Evolutionary conservation across 805 yeast genomes (phyloP), one percentile per base, ranked within the genome.

Genomic region (Hanseniaspora taiwanica): DNA sequence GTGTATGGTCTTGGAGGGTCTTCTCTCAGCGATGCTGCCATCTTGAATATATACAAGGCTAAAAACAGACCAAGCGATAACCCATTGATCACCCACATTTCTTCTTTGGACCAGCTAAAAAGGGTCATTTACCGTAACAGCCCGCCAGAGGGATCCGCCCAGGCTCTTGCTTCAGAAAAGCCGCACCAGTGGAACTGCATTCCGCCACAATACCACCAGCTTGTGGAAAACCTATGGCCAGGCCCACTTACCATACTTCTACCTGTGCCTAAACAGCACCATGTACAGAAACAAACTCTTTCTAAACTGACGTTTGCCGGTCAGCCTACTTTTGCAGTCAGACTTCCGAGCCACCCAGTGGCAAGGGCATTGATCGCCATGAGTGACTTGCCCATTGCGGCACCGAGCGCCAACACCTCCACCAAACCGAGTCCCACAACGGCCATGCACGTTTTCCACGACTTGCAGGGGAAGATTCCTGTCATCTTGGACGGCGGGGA

Each of bases 371-470:
- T 91, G 36, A 86, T 91, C 40, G 81, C 84, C 2, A 52, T 82
- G 10, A 74, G 93, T 40, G 91, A 86, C 48, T 72, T 81, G 2
- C 97, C 98, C 1, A 60, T 91, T 27, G 98, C 98, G 1, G 98
- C 98, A 0, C 98, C 98, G 0, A 84, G 95, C 1, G 98, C 98
- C 2, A 91, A 91, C 59, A 89, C 96, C 1, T 85, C 96, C 1
- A 91, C 98, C 0, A 65, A 85, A 38, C 98, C 98, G 1, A 81
- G 94, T 16, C 96, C 97, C 1, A 91, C 98, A 0, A 53, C 69
- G 25, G 97, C 98, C 1, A 60, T 69, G 8, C 98, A 91, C 56
- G 98, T 91, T 0, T 72, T 62, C 48, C 74, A 76, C 51, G 98
- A 91, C 54, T 59, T 91, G 40, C 53, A 81, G 1, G 89, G 86